Percentiles rank a stretch among this genome's conserved stretches.
phyloP scores from a whole-genome alignment of 164 flowering plant genomes.

The Cinnamomum chago region DNA sequence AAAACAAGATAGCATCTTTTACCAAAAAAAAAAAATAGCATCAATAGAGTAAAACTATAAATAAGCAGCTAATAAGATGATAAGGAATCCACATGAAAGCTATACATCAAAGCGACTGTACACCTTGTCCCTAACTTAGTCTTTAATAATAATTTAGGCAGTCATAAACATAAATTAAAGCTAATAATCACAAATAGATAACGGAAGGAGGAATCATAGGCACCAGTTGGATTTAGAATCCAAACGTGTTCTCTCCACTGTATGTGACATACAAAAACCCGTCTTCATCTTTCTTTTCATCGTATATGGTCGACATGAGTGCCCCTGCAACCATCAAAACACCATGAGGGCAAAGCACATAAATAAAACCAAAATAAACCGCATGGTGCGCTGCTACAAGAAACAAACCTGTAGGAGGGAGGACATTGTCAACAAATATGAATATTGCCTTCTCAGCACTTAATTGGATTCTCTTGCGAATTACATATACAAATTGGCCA shows the following conservation, averaged over 20 bases:
- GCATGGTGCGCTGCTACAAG: background rate
- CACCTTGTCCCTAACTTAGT: background rate
- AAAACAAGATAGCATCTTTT: too few species aligned
- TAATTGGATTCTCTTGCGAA: slow-evolving; percentile 76
- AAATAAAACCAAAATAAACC: too few species aligned
- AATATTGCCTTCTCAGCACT: slow-evolving; percentile 85
- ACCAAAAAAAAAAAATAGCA: too few species aligned
- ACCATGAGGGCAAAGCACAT: background rate
- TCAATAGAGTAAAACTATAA: too few species aligned
- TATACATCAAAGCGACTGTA: background rate
- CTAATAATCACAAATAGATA: background rate
- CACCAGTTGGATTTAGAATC: background rate
- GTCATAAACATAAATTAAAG: too few species aligned
- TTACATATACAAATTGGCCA: slow-evolving; percentile 83
- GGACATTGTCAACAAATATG: slow-evolving; percentile 70
- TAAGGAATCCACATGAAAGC: background rate
- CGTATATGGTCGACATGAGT: slow-evolving; percentile 12
- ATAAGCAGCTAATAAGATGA: too few species aligned
- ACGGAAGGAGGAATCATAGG: background rate
- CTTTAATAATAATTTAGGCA: too few species aligned
- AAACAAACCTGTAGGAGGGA: slow-evolving; percentile 61
- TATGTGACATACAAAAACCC: slow-evolving; percentile 18
- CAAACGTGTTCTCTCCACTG: slow-evolving; percentile 21
- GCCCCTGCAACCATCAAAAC: slow-evolving; percentile 3
- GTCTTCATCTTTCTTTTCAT: slow-evolving; percentile 22